Percentiles rank a stretch among this genome's conserved stretches.
Conservation (phyloP, 345 rosid species). For the Rubroshorea leprosula region DNA sequence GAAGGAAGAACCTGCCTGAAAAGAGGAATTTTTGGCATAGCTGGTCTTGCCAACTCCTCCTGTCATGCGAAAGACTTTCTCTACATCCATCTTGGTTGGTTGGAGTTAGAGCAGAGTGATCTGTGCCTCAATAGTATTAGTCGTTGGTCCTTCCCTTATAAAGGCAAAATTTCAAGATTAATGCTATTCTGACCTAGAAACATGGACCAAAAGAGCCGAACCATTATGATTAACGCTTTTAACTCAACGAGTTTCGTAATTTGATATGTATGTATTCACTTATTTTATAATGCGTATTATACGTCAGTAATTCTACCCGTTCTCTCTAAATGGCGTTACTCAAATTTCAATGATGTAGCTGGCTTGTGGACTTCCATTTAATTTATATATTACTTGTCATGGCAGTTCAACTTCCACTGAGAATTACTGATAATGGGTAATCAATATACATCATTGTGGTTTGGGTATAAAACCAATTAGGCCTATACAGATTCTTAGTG, state of each 20-base stretch:
- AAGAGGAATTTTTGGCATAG: slow-evolving; percentile 63
- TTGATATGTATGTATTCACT: too few species aligned
- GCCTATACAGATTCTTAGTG: background rate
- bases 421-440: background rate
- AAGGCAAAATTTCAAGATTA: slow-evolving; percentile 7
- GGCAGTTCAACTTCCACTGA: slow-evolving; percentile 8
- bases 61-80: slow-evolving; percentile 50
- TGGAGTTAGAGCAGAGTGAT: background rate
- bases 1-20: slow-evolving; percentile 39
- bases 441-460: background rate
- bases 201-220: too few species aligned
- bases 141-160: slow-evolving; percentile 11
- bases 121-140: background rate
- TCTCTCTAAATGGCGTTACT: slow-evolving; percentile 12
- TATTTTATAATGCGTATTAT: too few species aligned
- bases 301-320: too few species aligned
- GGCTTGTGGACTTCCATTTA: background rate
- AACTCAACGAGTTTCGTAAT: too few species aligned
- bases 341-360: background rate
- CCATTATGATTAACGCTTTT: too few species aligned
- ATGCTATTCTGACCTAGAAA: background rate
- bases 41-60: slow-evolving; percentile 65
- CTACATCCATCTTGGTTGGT: slow-evolving; percentile 28
- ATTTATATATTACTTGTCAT: slow-evolving; percentile 19
- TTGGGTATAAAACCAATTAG: slow-evolving; percentile 1